Evolutionary conservation across 305 asterid genomes (phyloP).

Genomic region (Striga hermonthica): DNA sequence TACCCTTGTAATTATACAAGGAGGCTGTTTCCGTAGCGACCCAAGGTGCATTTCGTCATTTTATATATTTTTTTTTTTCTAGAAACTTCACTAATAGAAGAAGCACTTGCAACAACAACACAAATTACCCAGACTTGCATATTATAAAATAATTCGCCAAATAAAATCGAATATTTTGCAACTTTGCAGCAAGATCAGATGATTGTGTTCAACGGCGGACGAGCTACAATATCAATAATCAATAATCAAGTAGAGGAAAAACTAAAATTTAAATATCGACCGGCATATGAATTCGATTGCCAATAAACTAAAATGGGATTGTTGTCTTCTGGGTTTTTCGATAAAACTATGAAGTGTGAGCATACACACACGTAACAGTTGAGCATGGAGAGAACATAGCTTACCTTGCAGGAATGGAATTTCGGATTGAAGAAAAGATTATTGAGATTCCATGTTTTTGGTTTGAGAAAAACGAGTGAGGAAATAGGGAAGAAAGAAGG

Average conservation of each 20-base stretch:
- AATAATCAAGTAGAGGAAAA: constrained; percentile 15
- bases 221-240: constrained; percentile 15
- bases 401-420: constrained; percentile 26
- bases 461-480: too few relatives aligned
- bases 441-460: not conserved
- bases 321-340: not conserved
- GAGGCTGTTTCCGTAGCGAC: too few relatives aligned
- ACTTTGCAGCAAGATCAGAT: constrained; percentile 5
- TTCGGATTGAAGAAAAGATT: constrained; percentile 21
- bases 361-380: constrained; percentile 10
- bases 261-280: not conserved
- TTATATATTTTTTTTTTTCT: too few relatives aligned
- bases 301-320: not conserved
- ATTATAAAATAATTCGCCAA: not conserved
- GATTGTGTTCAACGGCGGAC: not conserved
- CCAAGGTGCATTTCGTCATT: too few relatives aligned
- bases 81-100: too few relatives aligned
- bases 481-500: too few relatives aligned
- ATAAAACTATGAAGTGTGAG: not conserved
- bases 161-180: not conserved
- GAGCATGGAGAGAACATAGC: constrained; percentile 4
- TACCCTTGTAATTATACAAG: too few relatives aligned
- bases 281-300: constrained; percentile 3
- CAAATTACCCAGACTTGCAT: too few relatives aligned
- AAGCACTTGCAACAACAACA: too few relatives aligned